phyloP scores from a whole-genome alignment of 257 asterid genomes.

The Forsythia suspensa region DNA sequence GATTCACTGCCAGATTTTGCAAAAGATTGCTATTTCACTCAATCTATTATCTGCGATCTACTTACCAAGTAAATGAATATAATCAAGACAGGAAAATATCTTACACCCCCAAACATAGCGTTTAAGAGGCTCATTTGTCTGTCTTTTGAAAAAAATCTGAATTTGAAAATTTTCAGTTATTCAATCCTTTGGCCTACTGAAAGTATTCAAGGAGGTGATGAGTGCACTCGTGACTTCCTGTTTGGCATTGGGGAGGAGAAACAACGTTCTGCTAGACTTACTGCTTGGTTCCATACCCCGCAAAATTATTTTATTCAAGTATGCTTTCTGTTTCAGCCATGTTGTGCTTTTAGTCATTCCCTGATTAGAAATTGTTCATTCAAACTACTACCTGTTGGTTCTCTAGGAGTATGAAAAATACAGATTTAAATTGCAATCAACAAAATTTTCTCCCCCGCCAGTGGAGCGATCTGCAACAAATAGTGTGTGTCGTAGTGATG shows the following conservation, averaged over 20 bases:
- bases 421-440: constrained; percentile 46
- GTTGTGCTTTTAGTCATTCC: constrained; percentile 12
- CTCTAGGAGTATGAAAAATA: constrained; percentile 71
- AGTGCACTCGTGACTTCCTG: constrained; percentile 88
- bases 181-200: constrained; percentile 86
- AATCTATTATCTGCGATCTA: background rate
- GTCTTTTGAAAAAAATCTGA: constrained; percentile 22
- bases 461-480: constrained; percentile 39
- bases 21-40: background rate
- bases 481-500: constrained; percentile 41
- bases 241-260: constrained; percentile 86
- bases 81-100: background rate
- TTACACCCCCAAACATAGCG: background rate
- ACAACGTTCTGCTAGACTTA: constrained; percentile 95
- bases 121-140: constrained; percentile 1
- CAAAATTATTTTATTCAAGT: constrained; percentile 74
- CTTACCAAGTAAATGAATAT: constrained; percentile 3
- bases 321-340: constrained; percentile 27
- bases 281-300: constrained; percentile 99
- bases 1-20: constrained; percentile 6
- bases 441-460: constrained; percentile 36
- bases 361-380: background rate
- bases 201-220: constrained; percentile 61
- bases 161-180: constrained; percentile 52
- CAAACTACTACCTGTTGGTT: constrained; percentile 18